Percentiles rank a stretch among this genome's conserved stretches.
These are phyloP conservation scores for Monosporascus sp. DNA, from an alignment of 2,329 filamentous ascomycete species.

Conservation along the genomic window DNA sequence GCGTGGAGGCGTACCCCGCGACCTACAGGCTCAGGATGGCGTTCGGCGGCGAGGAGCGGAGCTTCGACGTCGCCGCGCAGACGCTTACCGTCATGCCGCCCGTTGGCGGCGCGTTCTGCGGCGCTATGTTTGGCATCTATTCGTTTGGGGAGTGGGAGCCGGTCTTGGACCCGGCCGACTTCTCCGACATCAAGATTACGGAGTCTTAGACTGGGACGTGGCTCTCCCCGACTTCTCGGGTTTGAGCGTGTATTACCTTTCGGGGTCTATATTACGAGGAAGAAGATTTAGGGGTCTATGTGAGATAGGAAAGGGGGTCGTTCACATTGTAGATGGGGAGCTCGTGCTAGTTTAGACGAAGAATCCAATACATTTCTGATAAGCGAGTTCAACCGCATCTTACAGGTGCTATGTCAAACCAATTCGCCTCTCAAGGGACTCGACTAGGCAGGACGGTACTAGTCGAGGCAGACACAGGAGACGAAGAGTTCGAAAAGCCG, in stretches of 20 bases:
- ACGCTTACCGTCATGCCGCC: slow-evolving; percentile 22
- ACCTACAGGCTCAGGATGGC: slow-evolving; percentile 14
- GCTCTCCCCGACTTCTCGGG: not conserved
- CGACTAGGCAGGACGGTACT: too few relatives aligned
- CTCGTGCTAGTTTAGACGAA: too few relatives aligned
- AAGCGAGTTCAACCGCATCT: too few relatives aligned
- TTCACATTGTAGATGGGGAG: too few relatives aligned
- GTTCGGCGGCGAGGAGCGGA: slow-evolving; percentile 1
- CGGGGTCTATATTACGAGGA: too few relatives aligned
- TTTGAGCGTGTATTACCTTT: not conserved
- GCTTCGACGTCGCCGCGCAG: slow-evolving; percentile 7
- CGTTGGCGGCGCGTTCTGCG: slow-evolving; percentile 25
- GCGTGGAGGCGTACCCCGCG: slow-evolving; percentile 11
- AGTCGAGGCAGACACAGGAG: too few relatives aligned
- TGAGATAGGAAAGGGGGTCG: too few relatives aligned
- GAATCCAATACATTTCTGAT: too few relatives aligned
- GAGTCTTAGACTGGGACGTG: not conserved
- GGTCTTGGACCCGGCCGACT: slow-evolving; percentile 26
- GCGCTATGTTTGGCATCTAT: slow-evolving; percentile 26
- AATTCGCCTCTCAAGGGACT: too few relatives aligned
- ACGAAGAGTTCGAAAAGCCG: too few relatives aligned
- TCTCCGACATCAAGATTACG: slow-evolving; percentile 14
- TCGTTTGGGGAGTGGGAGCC: slow-evolving; percentile 24
- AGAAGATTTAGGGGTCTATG: too few relatives aligned
- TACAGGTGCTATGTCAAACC: too few relatives aligned